Percentiles rank a stretch among this genome's conserved stretches.
Evolutionary conservation across 2,329 filamentous ascomycete species (phyloP).

Genomic region (Claviceps sp.): DNA sequence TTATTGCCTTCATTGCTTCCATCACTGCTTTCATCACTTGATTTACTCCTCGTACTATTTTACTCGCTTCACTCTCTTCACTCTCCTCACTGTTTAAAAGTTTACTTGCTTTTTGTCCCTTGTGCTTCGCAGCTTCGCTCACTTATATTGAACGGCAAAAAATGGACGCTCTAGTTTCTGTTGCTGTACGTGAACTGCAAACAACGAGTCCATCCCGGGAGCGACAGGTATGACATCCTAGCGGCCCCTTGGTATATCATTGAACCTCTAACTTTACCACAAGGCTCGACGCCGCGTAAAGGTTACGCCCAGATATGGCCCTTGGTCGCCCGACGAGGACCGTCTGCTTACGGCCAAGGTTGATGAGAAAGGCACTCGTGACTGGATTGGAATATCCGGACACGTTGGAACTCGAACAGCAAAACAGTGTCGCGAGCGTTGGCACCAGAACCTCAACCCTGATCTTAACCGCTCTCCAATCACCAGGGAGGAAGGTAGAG

Average conservation of each 20-base stretch:
- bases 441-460: slow-evolving; percentile 83
- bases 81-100: background rate
- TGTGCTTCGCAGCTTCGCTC: background rate
- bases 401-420: slow-evolving; percentile 66
- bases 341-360: slow-evolving; percentile 57
- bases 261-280: background rate
- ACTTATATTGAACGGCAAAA: too few relatives aligned
- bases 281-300: background rate
- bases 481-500: slow-evolving; percentile 51
- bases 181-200: background rate
- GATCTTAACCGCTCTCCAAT: slow-evolving; percentile 64
- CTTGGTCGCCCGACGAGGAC: slow-evolving; percentile 74
- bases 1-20: too few relatives aligned
- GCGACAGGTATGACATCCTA: background rate
- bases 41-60: too few relatives aligned
- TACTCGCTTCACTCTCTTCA: too few relatives aligned
- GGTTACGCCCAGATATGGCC: slow-evolving; percentile 42
- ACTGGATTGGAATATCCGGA: slow-evolving; percentile 81
- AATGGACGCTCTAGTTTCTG: background rate
- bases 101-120: background rate
- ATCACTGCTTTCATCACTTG: too few relatives aligned
- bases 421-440: slow-evolving; percentile 91
- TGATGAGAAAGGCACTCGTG: slow-evolving; percentile 56
- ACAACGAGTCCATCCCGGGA: background rate
- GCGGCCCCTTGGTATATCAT: background rate